Conservation (phyloP, 2,329 filamentous ascomycete species). For the Apiospora malaysiana region DNA sequence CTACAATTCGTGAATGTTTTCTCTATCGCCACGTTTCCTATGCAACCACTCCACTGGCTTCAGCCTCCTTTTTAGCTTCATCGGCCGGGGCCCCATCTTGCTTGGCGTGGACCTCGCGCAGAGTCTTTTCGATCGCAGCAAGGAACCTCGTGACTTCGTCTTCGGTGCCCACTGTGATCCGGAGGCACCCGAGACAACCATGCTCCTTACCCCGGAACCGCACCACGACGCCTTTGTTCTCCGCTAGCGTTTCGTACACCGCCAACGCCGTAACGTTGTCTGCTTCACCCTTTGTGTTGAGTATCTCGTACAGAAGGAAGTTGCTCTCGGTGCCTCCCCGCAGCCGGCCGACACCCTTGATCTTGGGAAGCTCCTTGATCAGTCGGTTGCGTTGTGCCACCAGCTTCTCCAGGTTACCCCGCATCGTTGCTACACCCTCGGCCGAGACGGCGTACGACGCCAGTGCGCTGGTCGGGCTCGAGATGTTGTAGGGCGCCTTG, state of each 20-base stretch:
- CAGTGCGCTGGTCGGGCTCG: constrained; percentile 83
- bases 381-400: constrained; percentile 79
- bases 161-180: constrained; percentile 92
- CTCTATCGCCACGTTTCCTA: background rate
- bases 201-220: constrained; percentile 92
- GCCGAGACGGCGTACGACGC: constrained; percentile 74
- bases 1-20: background rate
- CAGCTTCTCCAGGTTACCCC: constrained; percentile 70
- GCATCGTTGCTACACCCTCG: constrained; percentile 76
- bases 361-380: constrained; percentile 71
- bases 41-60: constrained; percentile 16
- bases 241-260: constrained; percentile 85
- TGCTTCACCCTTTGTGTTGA: constrained; percentile 73
- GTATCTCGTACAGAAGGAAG: constrained; percentile 89
- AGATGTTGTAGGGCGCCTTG: constrained; percentile 96
- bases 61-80: constrained; percentile 17
- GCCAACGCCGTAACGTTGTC: constrained; percentile 79
- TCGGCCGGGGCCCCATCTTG: constrained; percentile 14
- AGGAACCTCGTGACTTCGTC: constrained; percentile 83
- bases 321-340: constrained; percentile 83
- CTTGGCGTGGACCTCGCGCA: constrained; percentile 48
- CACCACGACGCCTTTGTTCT: constrained; percentile 88
- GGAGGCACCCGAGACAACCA: constrained; percentile 85
- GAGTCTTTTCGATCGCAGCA: constrained; percentile 62
- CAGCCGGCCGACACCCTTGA: constrained; percentile 81